phyloP scores from a whole-genome alignment of 441 rosid genomes.

The Capsella rubella region DNA sequence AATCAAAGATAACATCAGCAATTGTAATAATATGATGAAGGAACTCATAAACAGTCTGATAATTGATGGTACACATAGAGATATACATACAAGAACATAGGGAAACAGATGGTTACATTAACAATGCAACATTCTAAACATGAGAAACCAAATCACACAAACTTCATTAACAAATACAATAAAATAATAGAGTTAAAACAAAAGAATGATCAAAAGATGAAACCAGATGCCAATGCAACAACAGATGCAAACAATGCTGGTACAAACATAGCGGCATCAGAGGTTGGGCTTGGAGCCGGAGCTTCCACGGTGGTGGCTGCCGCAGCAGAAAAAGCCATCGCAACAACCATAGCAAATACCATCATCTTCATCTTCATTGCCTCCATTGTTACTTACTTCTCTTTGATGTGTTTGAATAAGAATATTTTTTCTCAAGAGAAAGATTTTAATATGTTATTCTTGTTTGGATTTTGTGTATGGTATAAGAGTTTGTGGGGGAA shows the following conservation, averaged over 20 bases:
- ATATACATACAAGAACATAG: constrained; percentile 33
- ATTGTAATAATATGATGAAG: constrained; percentile 19
- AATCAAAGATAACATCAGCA: not conserved
- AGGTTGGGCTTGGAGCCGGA: constrained; percentile 75
- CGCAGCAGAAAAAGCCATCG: constrained; percentile 55
- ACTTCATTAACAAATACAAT: constrained; percentile 35
- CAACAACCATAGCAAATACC: constrained; percentile 48
- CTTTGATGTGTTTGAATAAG: constrained; percentile 19
- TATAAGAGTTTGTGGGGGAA: constrained; percentile 40
- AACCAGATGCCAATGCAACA: constrained; percentile 62
- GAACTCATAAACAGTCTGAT: constrained; percentile 29
- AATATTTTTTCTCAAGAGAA: not conserved
- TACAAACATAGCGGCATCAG: constrained; percentile 60
- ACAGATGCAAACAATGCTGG: constrained; percentile 66
- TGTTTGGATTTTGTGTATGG: constrained; percentile 27
- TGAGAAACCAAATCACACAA: constrained; percentile 25
- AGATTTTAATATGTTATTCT: not conserved
- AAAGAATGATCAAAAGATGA: constrained; percentile 47
- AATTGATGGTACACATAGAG: constrained; percentile 25
- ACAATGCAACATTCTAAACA: constrained; percentile 38
- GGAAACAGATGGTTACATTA: constrained; percentile 25
- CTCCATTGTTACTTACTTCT: constrained; percentile 53
- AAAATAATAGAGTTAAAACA: constrained; percentile 28
- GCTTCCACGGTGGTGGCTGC: constrained; percentile 61
- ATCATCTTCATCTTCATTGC: constrained; percentile 62